Conservation (phyloP, 495 filamentous ascomycete species). For the Neurospora discreta region DNA sequence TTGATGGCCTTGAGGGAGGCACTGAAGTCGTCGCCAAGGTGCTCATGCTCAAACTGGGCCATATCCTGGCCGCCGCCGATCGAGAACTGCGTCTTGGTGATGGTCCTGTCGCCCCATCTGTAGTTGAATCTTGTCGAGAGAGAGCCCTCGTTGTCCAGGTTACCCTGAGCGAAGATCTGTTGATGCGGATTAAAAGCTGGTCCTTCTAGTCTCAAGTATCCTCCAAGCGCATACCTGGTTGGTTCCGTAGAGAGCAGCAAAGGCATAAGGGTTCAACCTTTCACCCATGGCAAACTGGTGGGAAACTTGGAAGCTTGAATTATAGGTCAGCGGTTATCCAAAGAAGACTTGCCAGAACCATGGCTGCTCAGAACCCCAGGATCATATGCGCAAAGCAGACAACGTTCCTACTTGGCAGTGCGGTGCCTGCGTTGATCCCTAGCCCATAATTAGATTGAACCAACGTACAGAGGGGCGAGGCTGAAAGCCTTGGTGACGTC, state of each 20-base stretch:
- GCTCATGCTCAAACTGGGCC: constrained; percentile 86
- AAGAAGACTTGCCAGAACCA: neutral
- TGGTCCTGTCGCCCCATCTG: constrained; percentile 63
- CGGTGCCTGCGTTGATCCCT: neutral
- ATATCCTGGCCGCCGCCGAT: constrained; percentile 58
- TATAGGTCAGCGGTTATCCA: constrained; percentile 1
- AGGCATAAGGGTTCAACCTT: constrained; percentile 82
- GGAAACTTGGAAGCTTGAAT: constrained; percentile 70
- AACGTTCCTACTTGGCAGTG: neutral
- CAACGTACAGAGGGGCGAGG: constrained; percentile 56
- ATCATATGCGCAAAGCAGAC: neutral
- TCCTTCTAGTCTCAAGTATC: neutral
- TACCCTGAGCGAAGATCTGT: constrained; percentile 91
- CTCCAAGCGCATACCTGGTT: constrained; percentile 54
- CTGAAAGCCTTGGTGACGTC: constrained; percentile 94
- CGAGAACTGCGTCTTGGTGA: constrained; percentile 77
- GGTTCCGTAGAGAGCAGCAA: constrained; percentile 85
- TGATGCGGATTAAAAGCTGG: constrained; percentile 1
- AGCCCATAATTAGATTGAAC: neutral
- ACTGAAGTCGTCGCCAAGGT: constrained; percentile 83
- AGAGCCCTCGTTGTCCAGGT: constrained; percentile 77
- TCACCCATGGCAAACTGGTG: constrained; percentile 94
- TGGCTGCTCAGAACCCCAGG: neutral
- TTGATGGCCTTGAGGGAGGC: constrained; percentile 85
- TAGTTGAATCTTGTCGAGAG: constrained; percentile 82